phyloP scores from a whole-genome alignment of 2,329 filamentous ascomycete species.

The Diaporthe sp. region DNA sequence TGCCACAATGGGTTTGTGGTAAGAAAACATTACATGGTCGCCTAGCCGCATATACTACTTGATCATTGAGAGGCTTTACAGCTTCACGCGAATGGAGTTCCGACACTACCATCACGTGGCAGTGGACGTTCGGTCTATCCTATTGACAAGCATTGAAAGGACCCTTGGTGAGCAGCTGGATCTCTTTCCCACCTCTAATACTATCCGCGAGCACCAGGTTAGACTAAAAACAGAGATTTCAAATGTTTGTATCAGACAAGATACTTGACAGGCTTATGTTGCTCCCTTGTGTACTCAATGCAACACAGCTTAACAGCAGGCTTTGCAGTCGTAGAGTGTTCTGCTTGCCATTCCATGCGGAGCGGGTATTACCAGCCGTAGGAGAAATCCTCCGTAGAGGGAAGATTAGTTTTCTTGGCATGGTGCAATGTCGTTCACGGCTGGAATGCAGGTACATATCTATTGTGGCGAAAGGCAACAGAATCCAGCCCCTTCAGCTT shows the following conservation, averaged over 20 bases:
- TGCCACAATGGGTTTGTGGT: not conserved
- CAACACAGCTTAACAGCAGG: not conserved
- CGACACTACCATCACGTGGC: not conserved
- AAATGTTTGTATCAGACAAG: not conserved
- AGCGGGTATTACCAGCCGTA: not conserved
- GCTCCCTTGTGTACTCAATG: not conserved
- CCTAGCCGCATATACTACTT: not conserved
- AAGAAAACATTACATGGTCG: not conserved
- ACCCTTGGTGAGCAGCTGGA: not conserved
- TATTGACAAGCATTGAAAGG: not conserved
- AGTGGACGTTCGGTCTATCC: no score
- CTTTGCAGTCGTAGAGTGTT: not conserved
- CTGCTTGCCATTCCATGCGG: not conserved
- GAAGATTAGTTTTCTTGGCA: not conserved
- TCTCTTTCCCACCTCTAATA: not conserved
- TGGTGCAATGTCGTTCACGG: not conserved
- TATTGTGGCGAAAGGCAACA: not conserved
- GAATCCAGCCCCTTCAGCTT: not conserved
- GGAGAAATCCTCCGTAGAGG: no score
- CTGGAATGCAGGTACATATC: not conserved
- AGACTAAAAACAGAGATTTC: not conserved
- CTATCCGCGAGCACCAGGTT: not conserved
- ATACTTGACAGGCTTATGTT: not conserved
- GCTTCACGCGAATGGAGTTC: not conserved
- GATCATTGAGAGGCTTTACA: not conserved